Conservation (phyloP, 176 grass and related monocot species). For the Zea luxurians region DNA sequence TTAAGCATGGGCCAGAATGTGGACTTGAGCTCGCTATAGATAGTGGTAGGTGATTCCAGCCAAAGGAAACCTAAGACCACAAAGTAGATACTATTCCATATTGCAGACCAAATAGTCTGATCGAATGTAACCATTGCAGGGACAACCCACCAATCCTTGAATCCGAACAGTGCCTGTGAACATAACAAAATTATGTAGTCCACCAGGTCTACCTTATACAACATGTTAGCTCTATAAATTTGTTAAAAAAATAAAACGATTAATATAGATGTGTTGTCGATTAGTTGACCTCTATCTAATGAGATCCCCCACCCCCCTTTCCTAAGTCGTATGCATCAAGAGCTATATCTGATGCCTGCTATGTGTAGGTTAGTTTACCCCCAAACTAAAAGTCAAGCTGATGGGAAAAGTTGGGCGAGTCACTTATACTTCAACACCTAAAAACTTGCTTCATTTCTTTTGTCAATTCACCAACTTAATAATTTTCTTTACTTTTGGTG, state of each 20-base stretch:
- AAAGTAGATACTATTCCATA: constrained; percentile 98
- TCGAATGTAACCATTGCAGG: constrained; percentile 87
- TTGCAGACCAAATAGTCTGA: constrained; percentile 79
- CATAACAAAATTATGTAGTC: background rate
- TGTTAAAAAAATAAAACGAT: background rate
- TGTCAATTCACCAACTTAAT: background rate
- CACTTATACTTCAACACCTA: background rate
- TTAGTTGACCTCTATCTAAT: background rate
- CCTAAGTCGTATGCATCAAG: background rate
- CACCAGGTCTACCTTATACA: background rate
- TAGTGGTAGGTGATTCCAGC: constrained; percentile 73
- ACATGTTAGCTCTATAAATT: no score
- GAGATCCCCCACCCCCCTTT: no score
- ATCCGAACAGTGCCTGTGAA: constrained; percentile 77
- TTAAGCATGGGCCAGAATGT: no score
- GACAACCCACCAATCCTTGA: constrained; percentile 94
- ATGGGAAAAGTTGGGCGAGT: background rate
- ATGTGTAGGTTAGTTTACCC: background rate
- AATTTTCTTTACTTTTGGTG: background rate
- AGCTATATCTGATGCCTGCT: background rate
- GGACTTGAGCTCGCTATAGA: no score
- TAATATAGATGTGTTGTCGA: background rate
- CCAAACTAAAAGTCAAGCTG: background rate
- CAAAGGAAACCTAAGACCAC: constrained; percentile 75
- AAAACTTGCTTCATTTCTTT: background rate